A percentile compares a stretch with the other conserved stretches of the same genome.
phyloP scores from a whole-genome alignment of 345 rosid species.

The Combretum micranthum region DNA sequence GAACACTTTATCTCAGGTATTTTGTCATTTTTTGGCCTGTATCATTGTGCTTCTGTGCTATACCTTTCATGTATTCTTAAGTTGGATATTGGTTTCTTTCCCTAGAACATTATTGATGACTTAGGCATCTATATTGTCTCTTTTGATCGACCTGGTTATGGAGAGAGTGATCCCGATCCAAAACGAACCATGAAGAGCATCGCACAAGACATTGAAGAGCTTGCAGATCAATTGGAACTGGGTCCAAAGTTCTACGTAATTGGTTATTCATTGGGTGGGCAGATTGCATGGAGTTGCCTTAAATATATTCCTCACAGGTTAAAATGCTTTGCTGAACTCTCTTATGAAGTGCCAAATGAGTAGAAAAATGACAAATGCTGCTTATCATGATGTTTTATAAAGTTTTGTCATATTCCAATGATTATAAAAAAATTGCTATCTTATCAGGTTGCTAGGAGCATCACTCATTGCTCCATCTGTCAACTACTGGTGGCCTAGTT shows the following conservation, averaged over 20 bases:
- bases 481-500: constrained; percentile 57
- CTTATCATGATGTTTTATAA: neutral
- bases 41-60: neutral
- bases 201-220: constrained; percentile 17
- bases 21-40: neutral
- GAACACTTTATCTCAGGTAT: constrained; percentile 9
- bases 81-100: constrained; percentile 1
- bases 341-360: neutral
- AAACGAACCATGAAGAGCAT: constrained; percentile 11
- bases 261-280: constrained; percentile 17
- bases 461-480: constrained; percentile 33
- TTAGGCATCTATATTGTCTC: constrained; percentile 15
- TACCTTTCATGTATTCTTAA: neutral
- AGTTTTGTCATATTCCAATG: neutral
- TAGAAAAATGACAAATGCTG: neutral
- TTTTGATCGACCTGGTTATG: constrained; percentile 22
- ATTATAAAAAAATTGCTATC: neutral
- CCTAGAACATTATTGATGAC: constrained; percentile 12
- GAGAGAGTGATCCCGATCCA: constrained; percentile 21
- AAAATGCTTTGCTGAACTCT: neutral
- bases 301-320: constrained; percentile 21
- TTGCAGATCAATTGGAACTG: constrained; percentile 18
- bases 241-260: constrained; percentile 13
- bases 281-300: constrained; percentile 15
- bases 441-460: constrained; percentile 47